A percentile compares a stretch with the other conserved stretches of the same genome.
phyloP scores from a whole-genome alignment of 768 basidiomycete species.

The Peribolospora baueri region DNA sequence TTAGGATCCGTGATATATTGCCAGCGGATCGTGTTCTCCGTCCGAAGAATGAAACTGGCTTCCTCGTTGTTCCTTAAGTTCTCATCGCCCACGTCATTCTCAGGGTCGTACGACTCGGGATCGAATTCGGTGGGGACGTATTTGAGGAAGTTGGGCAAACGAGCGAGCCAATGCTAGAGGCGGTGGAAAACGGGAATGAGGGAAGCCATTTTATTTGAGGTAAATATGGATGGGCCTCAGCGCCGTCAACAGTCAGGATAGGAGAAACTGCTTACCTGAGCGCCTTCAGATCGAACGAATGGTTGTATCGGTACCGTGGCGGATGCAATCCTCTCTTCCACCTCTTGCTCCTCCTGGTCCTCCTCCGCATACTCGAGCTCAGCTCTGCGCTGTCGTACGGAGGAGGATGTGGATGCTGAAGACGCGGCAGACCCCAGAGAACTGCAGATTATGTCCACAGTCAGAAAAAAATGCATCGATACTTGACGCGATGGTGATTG shows the following conservation, averaged over 20 bases:
- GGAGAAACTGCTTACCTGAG: constrained; percentile 27
- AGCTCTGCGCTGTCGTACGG: too few relatives aligned
- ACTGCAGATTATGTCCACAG: too few relatives aligned
- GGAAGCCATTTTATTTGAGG: not conserved
- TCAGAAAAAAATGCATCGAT: too few relatives aligned
- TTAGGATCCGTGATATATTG: constrained; percentile 55
- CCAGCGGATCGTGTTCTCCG: constrained; percentile 90
- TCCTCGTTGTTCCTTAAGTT: constrained; percentile 18
- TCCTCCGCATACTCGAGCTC: too few relatives aligned
- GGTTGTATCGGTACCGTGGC: constrained; percentile 22
- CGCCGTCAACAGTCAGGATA: not conserved
- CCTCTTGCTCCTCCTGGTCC: too few relatives aligned
- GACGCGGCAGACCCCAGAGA: too few relatives aligned
- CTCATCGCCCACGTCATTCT: constrained; percentile 52
- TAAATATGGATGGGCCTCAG: not conserved
- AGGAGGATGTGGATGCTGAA: too few relatives aligned
- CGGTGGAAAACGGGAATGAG: constrained; percentile 1
- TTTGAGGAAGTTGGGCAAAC: constrained; percentile 80
- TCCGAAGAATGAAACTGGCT: constrained; percentile 28
- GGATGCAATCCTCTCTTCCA: not conserved
- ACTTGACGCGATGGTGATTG: not conserved
- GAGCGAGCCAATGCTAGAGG: constrained; percentile 61
- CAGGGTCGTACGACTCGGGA: constrained; percentile 55
- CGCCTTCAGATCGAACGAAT: constrained; percentile 2
- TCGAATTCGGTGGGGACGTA: constrained; percentile 77